Evolutionary conservation across 2,329 filamentous ascomycete genomes (phyloP).

Genomic region (Verticillium nonalfalfae): DNA sequence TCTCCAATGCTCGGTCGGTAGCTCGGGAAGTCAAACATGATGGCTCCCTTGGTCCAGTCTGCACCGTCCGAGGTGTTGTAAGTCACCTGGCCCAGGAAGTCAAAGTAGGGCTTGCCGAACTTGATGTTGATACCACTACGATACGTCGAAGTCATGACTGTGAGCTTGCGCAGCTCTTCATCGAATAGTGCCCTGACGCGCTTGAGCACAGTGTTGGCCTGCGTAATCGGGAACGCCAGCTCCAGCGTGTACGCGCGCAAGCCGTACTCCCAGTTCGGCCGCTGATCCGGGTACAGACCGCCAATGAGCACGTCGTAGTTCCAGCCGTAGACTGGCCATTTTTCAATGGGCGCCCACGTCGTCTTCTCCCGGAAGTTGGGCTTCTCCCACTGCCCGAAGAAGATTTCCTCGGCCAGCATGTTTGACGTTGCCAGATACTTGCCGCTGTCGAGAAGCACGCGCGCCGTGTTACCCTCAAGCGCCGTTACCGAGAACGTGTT

Average conservation of each 20-base stretch:
- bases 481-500: slow-evolving; percentile 43
- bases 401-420: slow-evolving; percentile 40
- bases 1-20: slow-evolving; percentile 39
- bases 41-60: slow-evolving; percentile 42
- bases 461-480: slow-evolving; percentile 32
- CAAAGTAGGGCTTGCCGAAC: slow-evolving; percentile 41
- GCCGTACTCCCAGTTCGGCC: slow-evolving; percentile 42
- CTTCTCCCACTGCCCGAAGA: slow-evolving; percentile 40
- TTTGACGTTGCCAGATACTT: slow-evolving; percentile 40
- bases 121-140: slow-evolving; percentile 47
- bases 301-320: slow-evolving; percentile 49
- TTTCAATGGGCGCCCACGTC: slow-evolving; percentile 31
- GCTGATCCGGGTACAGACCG: slow-evolving; percentile 40
- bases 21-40: slow-evolving; percentile 48
- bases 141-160: slow-evolving; percentile 42
- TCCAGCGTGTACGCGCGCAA: slow-evolving; percentile 42
- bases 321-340: slow-evolving; percentile 46
- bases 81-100: slow-evolving; percentile 42
- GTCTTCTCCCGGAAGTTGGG: slow-evolving; percentile 47
- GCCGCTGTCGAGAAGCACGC: slow-evolving; percentile 36
- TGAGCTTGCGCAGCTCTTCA: slow-evolving; percentile 33
- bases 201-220: slow-evolving; percentile 41
- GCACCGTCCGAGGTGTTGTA: slow-evolving; percentile 38
- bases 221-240: slow-evolving; percentile 43
- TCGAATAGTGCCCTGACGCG: slow-evolving; percentile 42